phyloP scores from a whole-genome alignment of 345 rosid genomes.

The Eucalyptus cloeziana region DNA sequence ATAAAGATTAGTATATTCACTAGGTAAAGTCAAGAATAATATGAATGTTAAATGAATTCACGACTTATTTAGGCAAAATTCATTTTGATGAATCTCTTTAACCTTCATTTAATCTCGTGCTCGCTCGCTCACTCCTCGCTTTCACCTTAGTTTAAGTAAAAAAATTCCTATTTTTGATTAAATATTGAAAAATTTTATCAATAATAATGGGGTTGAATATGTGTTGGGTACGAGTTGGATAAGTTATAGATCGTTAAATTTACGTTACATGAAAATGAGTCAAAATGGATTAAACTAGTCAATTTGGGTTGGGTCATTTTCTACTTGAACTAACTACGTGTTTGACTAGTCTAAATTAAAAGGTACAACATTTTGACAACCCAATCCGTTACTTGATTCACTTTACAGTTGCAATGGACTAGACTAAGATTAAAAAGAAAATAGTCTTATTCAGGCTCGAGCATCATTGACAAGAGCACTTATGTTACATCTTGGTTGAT shows the following conservation, averaged over 20 bases:
- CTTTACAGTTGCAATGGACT: neutral
- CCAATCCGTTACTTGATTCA: neutral
- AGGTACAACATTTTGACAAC: neutral
- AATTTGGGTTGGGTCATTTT: neutral
- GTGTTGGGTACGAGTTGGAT: neutral
- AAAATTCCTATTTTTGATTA: no score
- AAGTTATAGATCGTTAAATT: no score
- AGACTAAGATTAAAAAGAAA: fast-evolving
- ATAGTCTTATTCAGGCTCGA: neutral
- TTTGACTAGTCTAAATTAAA: no score
- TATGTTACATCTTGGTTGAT: neutral
- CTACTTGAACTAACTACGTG: neutral
- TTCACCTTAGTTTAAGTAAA: neutral
- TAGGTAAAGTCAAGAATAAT: no score
- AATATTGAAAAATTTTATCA: no score
- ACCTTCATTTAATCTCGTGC: fast-evolving
- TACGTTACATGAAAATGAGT: fast-evolving
- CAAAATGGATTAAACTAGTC: no score
- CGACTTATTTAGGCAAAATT: neutral
- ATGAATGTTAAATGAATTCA: neutral
- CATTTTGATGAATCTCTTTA: neutral
- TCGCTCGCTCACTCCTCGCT: fast-evolving
- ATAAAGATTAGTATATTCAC: no score
- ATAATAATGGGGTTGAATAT: no score
- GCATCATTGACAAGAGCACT: neutral